Conservation (phyloP, 108 stramenopile species). For the Skeletonema grethae region DNA sequence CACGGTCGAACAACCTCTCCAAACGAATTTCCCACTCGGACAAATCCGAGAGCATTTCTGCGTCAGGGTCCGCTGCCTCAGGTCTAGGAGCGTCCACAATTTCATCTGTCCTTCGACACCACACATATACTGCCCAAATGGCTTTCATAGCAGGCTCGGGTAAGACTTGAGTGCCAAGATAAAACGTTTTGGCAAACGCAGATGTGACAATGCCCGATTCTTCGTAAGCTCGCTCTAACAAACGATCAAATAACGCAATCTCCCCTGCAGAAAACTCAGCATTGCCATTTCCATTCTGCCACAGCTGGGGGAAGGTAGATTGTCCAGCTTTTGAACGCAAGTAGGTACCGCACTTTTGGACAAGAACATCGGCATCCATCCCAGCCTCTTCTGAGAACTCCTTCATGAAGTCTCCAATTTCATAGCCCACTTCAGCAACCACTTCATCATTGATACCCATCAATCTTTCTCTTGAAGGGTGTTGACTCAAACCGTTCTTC, state of each 20-base stretch:
- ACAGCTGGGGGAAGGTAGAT: conserved; percentile 52
- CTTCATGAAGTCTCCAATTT: conserved; percentile 62
- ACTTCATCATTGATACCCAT: conserved; percentile 92
- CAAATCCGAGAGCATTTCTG: conserved; percentile 82
- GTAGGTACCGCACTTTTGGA: conserved; percentile 75
- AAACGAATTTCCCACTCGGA: conserved; percentile 84
- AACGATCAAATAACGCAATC: conserved; percentile 37
- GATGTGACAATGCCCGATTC: conserved; percentile 96
- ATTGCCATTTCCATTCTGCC: conserved; percentile 7
- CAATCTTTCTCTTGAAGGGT: conserved; percentile 31
- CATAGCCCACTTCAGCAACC: conserved; percentile 82
- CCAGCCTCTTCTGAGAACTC: conserved; percentile 47
- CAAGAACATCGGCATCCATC: conserved; percentile 34
- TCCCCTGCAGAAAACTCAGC: conserved; percentile 42
- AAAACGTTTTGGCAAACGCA: conserved; percentile 97
- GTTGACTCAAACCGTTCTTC: not conserved
- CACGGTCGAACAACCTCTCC: conserved; percentile 79
- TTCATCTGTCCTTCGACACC: conserved; percentile 98
- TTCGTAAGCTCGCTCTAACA: conserved; percentile 79
- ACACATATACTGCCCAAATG: conserved; percentile 97
- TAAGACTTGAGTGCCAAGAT: conserved; percentile 90
- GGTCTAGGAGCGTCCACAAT: conserved; percentile 93
- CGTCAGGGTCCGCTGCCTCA: conserved; percentile 60
- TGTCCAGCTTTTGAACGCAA: conserved; percentile 62
- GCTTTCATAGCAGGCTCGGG: conserved; percentile 65